These are phyloP conservation scores for Anaeramoeba flamelloides DNA, from an alignment of 78 protist species.

Conservation along the genomic window DNA sequence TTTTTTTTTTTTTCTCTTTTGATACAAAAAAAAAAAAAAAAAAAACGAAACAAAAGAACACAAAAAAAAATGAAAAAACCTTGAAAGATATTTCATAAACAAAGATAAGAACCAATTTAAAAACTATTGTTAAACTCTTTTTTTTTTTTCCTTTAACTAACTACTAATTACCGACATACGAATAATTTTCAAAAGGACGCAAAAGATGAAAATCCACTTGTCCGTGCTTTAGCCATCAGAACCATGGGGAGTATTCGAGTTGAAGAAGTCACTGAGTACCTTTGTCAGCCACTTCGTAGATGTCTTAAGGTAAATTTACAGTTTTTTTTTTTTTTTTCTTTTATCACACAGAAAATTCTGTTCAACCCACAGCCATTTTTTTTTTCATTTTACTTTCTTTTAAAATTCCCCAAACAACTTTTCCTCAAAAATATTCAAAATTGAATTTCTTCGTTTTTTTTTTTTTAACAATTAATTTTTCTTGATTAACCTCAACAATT, in stretches of 20 bases:
- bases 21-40: neutral
- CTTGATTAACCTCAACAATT: too few species aligned
- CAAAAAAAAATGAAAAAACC: too few species aligned
- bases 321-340: neutral
- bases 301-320: slow-evolving; percentile 43
- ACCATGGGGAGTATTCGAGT: slow-evolving; percentile 98
- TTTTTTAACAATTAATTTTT: too few species aligned
- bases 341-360: neutral
- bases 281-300: slow-evolving; percentile 69
- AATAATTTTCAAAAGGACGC: slow-evolving; percentile 62
- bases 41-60: too few species aligned
- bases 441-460: too few species aligned
- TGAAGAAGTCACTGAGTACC: slow-evolving; percentile 70
- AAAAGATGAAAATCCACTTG: slow-evolving; percentile 71
- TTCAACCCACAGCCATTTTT: too few species aligned
- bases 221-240: slow-evolving; percentile 94
- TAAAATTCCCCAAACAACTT: too few species aligned
- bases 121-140: too few species aligned
- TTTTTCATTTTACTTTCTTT: too few species aligned
- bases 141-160: neutral
- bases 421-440: too few species aligned
- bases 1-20: neutral
- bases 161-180: neutral
- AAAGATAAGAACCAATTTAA: too few species aligned
- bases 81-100: too few species aligned